These are phyloP conservation scores for Boletus pseudopeckii DNA, from an alignment of 768 basidiomycete genomes.

Conservation along the genomic window DNA sequence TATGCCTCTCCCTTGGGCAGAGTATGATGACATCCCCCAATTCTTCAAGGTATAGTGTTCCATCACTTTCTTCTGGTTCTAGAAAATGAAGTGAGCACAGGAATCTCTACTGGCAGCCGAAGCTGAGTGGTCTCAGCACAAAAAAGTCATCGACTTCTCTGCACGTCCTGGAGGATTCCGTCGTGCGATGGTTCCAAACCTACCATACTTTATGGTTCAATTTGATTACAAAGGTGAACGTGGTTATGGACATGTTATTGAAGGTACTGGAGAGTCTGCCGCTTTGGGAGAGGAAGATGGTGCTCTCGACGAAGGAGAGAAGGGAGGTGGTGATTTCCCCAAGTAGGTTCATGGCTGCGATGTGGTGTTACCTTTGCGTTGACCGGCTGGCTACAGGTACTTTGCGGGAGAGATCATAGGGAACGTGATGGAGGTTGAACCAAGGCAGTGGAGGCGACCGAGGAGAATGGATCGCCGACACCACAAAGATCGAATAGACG, in stretches of 20 bases:
- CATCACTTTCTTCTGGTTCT: not conserved
- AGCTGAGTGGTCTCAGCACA: slow-evolving; percentile 97
- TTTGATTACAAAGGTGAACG: slow-evolving; percentile 98
- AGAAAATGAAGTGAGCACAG: slow-evolving; percentile 35
- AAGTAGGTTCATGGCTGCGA: slow-evolving; percentile 44
- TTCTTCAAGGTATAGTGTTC: slow-evolving; percentile 74
- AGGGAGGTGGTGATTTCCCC: slow-evolving; percentile 90
- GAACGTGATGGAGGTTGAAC: slow-evolving; percentile 82
- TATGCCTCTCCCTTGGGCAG: slow-evolving; percentile 85
- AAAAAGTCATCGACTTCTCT: slow-evolving; percentile 93
- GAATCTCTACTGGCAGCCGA: slow-evolving; percentile 94
- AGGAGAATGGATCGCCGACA: slow-evolving; percentile 64
- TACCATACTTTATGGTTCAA: slow-evolving; percentile 99
- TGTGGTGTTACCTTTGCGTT: not conserved
- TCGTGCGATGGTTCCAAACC: slow-evolving; percentile 90
- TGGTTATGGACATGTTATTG: slow-evolving; percentile 97
- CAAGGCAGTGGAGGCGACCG: slow-evolving; percentile 82
- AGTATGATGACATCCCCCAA: slow-evolving; percentile 82
- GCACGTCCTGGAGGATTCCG: slow-evolving; percentile 89
- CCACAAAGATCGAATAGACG: slow-evolving; percentile 65
- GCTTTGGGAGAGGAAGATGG: slow-evolving; percentile 60
- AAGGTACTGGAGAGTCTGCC: slow-evolving; percentile 71
- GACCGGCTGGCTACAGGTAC: slow-evolving; percentile 51
- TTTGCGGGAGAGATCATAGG: slow-evolving; percentile 96
- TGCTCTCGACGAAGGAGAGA: slow-evolving; percentile 79